These are phyloP conservation scores for Crucihimalaya himalaica DNA, from an alignment of 345 rosid genomes.

Conservation along the genomic window DNA sequence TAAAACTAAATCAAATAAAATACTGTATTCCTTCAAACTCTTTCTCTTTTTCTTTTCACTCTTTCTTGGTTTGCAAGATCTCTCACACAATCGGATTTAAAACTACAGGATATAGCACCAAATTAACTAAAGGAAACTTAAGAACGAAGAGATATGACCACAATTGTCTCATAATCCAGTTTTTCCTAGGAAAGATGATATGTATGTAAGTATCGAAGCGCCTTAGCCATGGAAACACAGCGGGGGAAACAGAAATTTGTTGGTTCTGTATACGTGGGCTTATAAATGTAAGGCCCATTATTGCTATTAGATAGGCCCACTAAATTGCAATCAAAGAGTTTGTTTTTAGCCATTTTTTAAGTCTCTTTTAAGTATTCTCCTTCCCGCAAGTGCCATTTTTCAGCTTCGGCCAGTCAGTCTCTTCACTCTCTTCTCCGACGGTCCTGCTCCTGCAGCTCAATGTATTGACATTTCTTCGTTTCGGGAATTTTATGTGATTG, in stretches of 20 bases:
- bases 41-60: background rate
- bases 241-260: too few relatives aligned
- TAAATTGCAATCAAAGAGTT: background rate
- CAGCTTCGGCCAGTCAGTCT: too few relatives aligned
- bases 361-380: background rate
- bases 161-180: too few relatives aligned
- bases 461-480: background rate
- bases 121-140: too few relatives aligned
- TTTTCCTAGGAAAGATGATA: too few relatives aligned
- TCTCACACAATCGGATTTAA: background rate
- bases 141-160: too few relatives aligned
- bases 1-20: conserved; percentile 40
- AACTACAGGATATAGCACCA: too few relatives aligned
- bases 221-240: too few relatives aligned
- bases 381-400: too few relatives aligned
- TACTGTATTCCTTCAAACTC: conserved; percentile 3
- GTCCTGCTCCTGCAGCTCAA: background rate
- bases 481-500: background rate
- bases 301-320: background rate
- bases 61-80: background rate
- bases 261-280: background rate
- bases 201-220: too few relatives aligned
- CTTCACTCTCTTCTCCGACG: conserved; percentile 19
- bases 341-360: background rate
- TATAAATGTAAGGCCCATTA: background rate